A percentile compares a stretch with the other conserved stretches of the same genome.
These are phyloP conservation scores for Aspergillus fischeri DNA, from an alignment of 2,329 filamentous ascomycete species.

Conservation along the genomic window DNA sequence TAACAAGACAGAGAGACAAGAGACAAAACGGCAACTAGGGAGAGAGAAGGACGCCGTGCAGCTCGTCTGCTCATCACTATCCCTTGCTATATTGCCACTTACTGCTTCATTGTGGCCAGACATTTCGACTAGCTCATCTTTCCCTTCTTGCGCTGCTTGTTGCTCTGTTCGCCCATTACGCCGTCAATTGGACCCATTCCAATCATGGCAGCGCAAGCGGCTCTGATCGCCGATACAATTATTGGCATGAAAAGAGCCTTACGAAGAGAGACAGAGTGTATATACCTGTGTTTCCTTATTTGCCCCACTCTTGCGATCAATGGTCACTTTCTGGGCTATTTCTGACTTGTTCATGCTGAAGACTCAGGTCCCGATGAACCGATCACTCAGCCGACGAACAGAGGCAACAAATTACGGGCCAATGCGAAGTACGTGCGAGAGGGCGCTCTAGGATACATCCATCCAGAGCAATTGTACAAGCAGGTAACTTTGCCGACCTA, in stretches of 20 bases:
- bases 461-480: conserved; percentile 52
- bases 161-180: neutral
- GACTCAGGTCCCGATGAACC: conserved; percentile 48
- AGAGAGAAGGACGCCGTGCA: neutral
- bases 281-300: conserved; percentile 21
- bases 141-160: conserved; percentile 1
- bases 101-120: neutral
- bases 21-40: neutral
- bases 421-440: conserved; percentile 55
- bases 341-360: conserved; percentile 18
- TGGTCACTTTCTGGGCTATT: neutral
- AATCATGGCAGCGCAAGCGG: conserved; percentile 42
- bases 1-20: conserved; percentile 1
- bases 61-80: neutral
- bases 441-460: conserved; percentile 50
- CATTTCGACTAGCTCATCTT: neutral
- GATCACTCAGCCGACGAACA: conserved; percentile 53
- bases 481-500: conserved; percentile 40
- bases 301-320: neutral
- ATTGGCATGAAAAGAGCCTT: conserved; percentile 52
- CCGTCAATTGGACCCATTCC: neutral
- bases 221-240: conserved; percentile 51
- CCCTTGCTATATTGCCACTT: neutral
- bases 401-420: conserved; percentile 58
- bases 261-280: conserved; percentile 45